Evolutionary conservation across 768 basidiomycete genomes (phyloP), one percentile per base, ranked within the genome.

Genomic region (Trametes villosa): DNA sequence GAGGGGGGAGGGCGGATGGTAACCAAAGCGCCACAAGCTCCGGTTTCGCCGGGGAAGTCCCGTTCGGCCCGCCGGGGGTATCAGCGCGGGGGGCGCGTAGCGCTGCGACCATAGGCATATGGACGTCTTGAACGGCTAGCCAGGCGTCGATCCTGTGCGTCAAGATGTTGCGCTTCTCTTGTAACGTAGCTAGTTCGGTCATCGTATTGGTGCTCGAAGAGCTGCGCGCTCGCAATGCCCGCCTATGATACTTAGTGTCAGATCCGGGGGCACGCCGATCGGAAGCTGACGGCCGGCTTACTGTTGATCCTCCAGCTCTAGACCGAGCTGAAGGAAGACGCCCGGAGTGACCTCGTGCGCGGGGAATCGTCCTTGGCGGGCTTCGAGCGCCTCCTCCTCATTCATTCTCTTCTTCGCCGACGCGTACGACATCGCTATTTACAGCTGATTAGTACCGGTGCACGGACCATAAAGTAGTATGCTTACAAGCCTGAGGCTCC

Each of bases 231-330:
- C 22, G 0, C 46, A 33, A 4, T 38, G 41, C 1, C 17, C 41
- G 11, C 53, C 41, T 17, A 41, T 54, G 29, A 22, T 29, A n/a
- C n/a, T n/a, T 34, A 34, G 33, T 7, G n/a, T n/a, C n/a, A n/a
- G 13, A 13, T 34, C 8, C 7, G 7, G 8, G 33, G 33, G 13
- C 13, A 13, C 7, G 31, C 15, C 13, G 15, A 9, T 18, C 6
- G 12, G 33, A 9, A 36, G 36, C 7, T 9, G n/a, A 1, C 33
- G 17, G 8, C 33, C n/a, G 11, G 65, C 70, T 24, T 42, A 72
- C 71, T 72, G 71, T 24, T 65, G 51, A 4, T 71, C 67, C 50
- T 71, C 67, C 2, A 72, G 26, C 13, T 71, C 69, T 3, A 71
- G 33, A 1, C 69, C 69, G 3, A 59, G 53, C 2, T 57, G 49